Conservation (phyloP, 116 monocot species). For the Trichopus zeylanicus region DNA sequence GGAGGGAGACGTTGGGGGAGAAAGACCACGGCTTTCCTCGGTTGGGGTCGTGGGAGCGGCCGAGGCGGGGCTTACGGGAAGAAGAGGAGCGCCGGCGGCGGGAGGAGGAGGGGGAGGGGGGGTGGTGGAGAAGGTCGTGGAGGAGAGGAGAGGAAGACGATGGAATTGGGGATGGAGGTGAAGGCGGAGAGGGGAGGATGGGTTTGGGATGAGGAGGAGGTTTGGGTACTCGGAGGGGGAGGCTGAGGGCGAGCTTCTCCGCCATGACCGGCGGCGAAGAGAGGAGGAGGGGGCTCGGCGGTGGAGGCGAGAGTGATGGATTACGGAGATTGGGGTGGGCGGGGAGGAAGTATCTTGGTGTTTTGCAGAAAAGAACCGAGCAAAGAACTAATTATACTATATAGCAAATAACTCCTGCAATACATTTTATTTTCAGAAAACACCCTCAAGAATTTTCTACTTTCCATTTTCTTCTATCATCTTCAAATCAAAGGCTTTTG, state of each 20-base stretch:
- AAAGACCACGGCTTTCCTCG: slow-evolving; percentile 68
- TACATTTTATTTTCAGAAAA: too few relatives aligned
- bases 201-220: slow-evolving; percentile 33
- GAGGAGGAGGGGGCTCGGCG: background rate
- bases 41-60: slow-evolving; percentile 58
- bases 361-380: too few relatives aligned
- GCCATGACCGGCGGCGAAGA: slow-evolving; percentile 21
- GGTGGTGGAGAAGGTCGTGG: background rate
- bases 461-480: too few relatives aligned
- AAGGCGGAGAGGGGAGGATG: slow-evolving; percentile 27
- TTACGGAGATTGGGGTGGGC: background rate
- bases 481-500: too few relatives aligned
- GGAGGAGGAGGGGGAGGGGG: slow-evolving; percentile 1
- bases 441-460: too few relatives aligned
- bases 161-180: slow-evolving; percentile 7
- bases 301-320: background rate
- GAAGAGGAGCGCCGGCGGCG: slow-evolving; percentile 2
- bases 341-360: too few relatives aligned
- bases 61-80: slow-evolving; percentile 57
- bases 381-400: too few relatives aligned
- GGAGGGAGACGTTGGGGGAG: slow-evolving; percentile 42
- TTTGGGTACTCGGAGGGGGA: too few relatives aligned
- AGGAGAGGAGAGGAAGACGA: slow-evolving; percentile 5
- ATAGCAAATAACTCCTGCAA: too few relatives aligned
- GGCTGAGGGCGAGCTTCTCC: slow-evolving; percentile 38